phyloP scores from a whole-genome alignment of 2,329 filamentous ascomycete genomes.

The Fusarium decemcellulare region DNA sequence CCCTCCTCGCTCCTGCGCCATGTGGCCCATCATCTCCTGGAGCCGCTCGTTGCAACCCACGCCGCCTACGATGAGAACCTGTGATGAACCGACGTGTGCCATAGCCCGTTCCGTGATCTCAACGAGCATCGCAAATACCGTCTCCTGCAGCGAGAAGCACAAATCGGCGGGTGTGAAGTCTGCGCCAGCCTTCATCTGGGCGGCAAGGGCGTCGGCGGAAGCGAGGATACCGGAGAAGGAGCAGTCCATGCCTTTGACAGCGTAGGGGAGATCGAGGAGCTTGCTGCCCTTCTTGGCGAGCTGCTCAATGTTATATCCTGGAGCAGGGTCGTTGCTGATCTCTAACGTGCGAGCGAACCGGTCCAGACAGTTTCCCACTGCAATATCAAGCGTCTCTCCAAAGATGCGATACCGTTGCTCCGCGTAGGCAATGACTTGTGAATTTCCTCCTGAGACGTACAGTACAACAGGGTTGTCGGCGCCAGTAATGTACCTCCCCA shows the following conservation, averaged over 20 bases:
- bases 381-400: slow-evolving; percentile 96
- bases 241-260: slow-evolving; percentile 99
- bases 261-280: slow-evolving; percentile 91
- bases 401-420: slow-evolving; percentile 97
- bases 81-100: slow-evolving; percentile 92
- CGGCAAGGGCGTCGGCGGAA: slow-evolving; percentile 84
- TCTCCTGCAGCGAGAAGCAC: slow-evolving; percentile 96
- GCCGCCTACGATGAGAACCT: slow-evolving; percentile 95
- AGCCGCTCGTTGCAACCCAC: slow-evolving; percentile 95
- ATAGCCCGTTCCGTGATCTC: slow-evolving; percentile 99
- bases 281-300: slow-evolving; percentile 81
- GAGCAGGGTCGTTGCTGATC: slow-evolving; percentile 96
- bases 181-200: slow-evolving; percentile 68
- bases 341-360: slow-evolving; percentile 91
- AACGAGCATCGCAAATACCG: slow-evolving; percentile 95
- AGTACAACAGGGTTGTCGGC: slow-evolving; percentile 93
- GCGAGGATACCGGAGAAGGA: slow-evolving; percentile 95
- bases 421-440: slow-evolving; percentile 97
- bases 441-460: slow-evolving; percentile 96
- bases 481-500: slow-evolving; percentile 94
- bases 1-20: slow-evolving; percentile 90
- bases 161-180: slow-evolving; percentile 85
- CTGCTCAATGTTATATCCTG: slow-evolving; percentile 98
- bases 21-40: slow-evolving; percentile 98
- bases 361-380: slow-evolving; percentile 97